Conservation (phyloP, 352 stramenopile genomes). For the Globisporangium nodosum region DNA sequence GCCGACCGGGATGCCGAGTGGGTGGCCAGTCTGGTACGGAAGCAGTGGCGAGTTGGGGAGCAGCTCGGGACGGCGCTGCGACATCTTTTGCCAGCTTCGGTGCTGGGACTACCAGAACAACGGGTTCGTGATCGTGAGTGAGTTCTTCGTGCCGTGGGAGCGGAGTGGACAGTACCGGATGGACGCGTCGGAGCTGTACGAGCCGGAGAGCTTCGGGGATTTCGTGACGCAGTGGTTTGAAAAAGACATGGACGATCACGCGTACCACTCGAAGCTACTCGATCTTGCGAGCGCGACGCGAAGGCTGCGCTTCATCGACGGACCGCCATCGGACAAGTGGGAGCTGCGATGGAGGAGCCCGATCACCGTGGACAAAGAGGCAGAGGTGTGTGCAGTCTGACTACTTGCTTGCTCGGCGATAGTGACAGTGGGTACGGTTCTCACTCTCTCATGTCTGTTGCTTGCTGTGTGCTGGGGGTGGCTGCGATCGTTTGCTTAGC, state of each 20-base stretch:
- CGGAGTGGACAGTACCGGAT: slow-evolving; percentile 8
- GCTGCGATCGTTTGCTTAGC: slow-evolving; percentile 19
- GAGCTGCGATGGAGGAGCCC: slow-evolving; percentile 71
- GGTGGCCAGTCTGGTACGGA: slow-evolving; percentile 58
- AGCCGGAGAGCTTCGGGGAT: slow-evolving; percentile 60
- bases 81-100: slow-evolving; percentile 68
- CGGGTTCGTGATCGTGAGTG: slow-evolving; percentile 42
- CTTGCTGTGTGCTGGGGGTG: neutral
- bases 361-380: slow-evolving; percentile 46
- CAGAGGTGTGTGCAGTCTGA: slow-evolving; percentile 22
- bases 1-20: slow-evolving; percentile 44
- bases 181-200: slow-evolving; percentile 19
- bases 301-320: slow-evolving; percentile 23
- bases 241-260: slow-evolving; percentile 42
- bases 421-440: too few species aligned
- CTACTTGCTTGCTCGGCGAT: neutral
- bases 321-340: slow-evolving; percentile 60
- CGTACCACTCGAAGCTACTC: slow-evolving; percentile 34
- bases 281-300: slow-evolving; percentile 32
- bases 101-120: slow-evolving; percentile 55
- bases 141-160: slow-evolving; percentile 81
- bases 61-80: slow-evolving; percentile 11
- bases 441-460: neutral
- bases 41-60: slow-evolving; percentile 19
- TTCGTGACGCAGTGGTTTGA: slow-evolving; percentile 74